Evolutionary conservation across 306 rosid species (phyloP).

Genomic region (Adenanthera pavonina): DNA sequence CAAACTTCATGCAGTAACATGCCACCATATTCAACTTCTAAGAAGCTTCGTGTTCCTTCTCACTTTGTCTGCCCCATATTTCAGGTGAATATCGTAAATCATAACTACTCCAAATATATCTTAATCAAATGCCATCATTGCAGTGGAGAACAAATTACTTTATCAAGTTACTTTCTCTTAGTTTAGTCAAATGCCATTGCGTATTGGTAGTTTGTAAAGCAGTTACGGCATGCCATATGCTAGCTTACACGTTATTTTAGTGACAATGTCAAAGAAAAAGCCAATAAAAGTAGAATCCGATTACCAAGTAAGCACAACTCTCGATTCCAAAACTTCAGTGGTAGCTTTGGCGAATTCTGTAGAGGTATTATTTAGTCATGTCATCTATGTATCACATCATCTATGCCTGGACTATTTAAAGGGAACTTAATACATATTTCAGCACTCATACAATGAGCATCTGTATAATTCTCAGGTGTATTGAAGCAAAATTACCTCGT

Average conservation of each 20-base stretch:
- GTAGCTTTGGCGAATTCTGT: neutral
- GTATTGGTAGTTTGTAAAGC: neutral
- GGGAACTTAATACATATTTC: neutral
- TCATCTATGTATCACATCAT: neutral
- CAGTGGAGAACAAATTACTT: neutral
- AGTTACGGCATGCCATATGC: conserved; percentile 3
- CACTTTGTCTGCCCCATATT: conserved; percentile 94
- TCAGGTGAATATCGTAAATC: conserved; percentile 64
- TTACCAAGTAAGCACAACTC: neutral
- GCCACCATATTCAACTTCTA: conserved; percentile 49
- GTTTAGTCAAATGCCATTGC: neutral
- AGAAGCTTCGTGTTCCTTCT: conserved; percentile 79
- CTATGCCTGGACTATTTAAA: neutral
- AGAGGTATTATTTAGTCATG: neutral
- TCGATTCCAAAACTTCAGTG: neutral
- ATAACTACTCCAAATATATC: conserved; percentile 22
- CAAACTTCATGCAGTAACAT: conserved; percentile 57
- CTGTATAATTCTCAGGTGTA: neutral
- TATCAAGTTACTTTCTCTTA: neutral
- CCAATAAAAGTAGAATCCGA: neutral
- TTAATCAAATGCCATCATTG: conserved; percentile 25
- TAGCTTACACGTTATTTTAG: neutral
- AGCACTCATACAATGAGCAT: neutral
- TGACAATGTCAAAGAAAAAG: neutral
- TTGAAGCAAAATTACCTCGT: neutral